Evolutionary conservation across 73 alveolate species (phyloP).

Genomic region (Tetrahymena malaccensis): DNA sequence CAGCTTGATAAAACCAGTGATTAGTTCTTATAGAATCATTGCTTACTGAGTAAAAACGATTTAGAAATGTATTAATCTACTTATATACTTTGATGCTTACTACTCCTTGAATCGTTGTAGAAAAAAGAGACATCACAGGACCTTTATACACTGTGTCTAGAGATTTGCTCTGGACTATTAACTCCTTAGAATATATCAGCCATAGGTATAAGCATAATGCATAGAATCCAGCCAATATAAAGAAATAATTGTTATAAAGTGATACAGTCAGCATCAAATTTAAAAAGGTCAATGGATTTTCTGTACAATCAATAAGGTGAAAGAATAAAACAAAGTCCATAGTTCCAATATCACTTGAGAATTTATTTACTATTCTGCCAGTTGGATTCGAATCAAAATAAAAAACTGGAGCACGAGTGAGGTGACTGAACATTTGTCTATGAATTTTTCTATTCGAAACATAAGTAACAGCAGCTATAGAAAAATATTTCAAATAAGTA

Average conservation of each 20-base stretch:
- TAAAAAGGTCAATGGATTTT: background rate
- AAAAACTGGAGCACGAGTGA: constrained; percentile 3
- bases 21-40: background rate
- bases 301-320: background rate
- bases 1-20: background rate
- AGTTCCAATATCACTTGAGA: constrained; percentile 7
- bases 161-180: background rate
- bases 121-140: constrained; percentile 7
- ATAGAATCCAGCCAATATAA: background rate
- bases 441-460: constrained; percentile 3
- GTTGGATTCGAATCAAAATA: constrained; percentile 16
- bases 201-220: background rate
- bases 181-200: background rate
- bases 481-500: background rate
- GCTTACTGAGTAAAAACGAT: background rate
- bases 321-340: background rate
- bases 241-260: background rate
- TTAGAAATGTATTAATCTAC: background rate
- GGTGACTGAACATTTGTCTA: constrained; percentile 1
- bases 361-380: constrained; percentile 18
- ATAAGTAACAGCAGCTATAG: background rate
- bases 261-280: constrained; percentile 1
- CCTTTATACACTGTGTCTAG: constrained; percentile 5
- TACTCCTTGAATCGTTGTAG: constrained; percentile 6
- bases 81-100: background rate